These are phyloP conservation scores for Colletotrichum camelliae DNA, from an alignment of 2,329 filamentous ascomycete species.

Conservation along the genomic window DNA sequence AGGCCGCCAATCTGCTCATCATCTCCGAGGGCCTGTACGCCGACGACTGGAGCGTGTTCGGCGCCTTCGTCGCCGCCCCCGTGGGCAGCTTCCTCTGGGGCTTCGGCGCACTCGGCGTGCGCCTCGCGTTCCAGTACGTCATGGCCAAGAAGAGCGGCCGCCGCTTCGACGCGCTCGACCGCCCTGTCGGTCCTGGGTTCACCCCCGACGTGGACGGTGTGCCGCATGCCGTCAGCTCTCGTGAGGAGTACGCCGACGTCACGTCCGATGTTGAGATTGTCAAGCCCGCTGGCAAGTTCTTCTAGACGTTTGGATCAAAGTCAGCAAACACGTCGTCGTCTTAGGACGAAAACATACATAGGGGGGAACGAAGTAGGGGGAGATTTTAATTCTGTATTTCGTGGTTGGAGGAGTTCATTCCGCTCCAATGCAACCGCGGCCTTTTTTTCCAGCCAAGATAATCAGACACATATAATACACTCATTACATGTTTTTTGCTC, in stretches of 20 bases:
- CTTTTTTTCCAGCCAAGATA: conserved; percentile 8
- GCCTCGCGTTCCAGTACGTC: conserved; percentile 64
- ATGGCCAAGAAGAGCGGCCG: conserved; percentile 62
- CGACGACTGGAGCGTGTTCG: conserved; percentile 82
- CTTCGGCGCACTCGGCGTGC: conserved; percentile 63
- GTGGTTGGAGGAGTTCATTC: neutral
- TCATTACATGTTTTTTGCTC: conserved; percentile 25
- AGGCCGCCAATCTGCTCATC: conserved; percentile 72
- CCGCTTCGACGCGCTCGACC: conserved; percentile 72
- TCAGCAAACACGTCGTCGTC: neutral
- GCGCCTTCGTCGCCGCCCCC: conserved; percentile 81
- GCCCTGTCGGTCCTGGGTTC: conserved; percentile 37
- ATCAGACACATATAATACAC: conserved; percentile 18
- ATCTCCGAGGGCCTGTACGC: conserved; percentile 77
- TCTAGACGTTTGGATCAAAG: conserved; percentile 36
- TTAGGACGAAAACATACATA: neutral
- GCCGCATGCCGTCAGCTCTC: conserved; percentile 23
- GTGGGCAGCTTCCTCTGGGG: conserved; percentile 78
- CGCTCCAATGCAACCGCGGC: conserved; percentile 3
- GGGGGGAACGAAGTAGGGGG: neutral
- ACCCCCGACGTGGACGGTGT: neutral
- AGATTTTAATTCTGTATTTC: neutral
- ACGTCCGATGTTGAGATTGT: conserved; percentile 37
- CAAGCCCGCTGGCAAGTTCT: conserved; percentile 58
- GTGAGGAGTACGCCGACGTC: conserved; percentile 29